Evolutionary conservation across 208 protist genomes (phyloP).

Genomic region (Trypanosoma conorhini): DNA sequence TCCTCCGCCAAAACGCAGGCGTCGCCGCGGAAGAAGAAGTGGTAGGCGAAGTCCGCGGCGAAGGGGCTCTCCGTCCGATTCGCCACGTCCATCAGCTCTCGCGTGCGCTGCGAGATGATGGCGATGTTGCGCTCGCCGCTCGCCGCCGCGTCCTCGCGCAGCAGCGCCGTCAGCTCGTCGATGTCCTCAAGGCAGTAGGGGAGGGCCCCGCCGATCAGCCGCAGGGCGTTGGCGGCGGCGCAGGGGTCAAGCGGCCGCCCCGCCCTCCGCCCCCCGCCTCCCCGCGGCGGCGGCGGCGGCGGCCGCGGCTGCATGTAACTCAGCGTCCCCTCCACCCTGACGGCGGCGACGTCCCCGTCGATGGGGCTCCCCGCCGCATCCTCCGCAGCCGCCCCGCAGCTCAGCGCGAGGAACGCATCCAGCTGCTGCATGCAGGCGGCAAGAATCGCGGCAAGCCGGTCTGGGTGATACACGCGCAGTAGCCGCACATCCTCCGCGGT

Average conservation of each 20-base stretch:
- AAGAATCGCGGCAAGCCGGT: conserved; percentile 20
- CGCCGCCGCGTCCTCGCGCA: conserved; percentile 4
- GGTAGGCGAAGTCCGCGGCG: conserved; percentile 28
- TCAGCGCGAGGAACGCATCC: conserved; percentile 16
- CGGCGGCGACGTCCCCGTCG: not conserved
- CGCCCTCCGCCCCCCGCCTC: not conserved
- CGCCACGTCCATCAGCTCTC: not conserved
- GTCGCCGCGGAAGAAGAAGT: conserved; percentile 28
- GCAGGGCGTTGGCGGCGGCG: conserved; percentile 22
- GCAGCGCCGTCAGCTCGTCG: not conserved
- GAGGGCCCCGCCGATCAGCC: conserved; percentile 17
- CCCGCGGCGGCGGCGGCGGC: not conserved
- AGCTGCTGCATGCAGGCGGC: conserved; percentile 21
- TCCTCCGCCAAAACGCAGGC: not conserved
- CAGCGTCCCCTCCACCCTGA: not conserved
- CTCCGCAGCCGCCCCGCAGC: not conserved
- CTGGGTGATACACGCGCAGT: conserved; percentile 28
- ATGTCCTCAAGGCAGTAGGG: conserved; percentile 36
- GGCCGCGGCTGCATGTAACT: conserved; percentile 4
- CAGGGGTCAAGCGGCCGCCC: conserved; percentile 9
- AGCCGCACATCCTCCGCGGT: conserved; percentile 26
- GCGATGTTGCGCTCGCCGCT: conserved; percentile 2
- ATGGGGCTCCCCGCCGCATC: not conserved
- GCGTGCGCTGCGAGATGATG: conserved; percentile 25
- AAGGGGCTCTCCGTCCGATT: conserved; percentile 21